Evolutionary conservation across 2,329 filamentous ascomycete genomes (phyloP).

Genomic region (Colletotrichum noveboracense): DNA sequence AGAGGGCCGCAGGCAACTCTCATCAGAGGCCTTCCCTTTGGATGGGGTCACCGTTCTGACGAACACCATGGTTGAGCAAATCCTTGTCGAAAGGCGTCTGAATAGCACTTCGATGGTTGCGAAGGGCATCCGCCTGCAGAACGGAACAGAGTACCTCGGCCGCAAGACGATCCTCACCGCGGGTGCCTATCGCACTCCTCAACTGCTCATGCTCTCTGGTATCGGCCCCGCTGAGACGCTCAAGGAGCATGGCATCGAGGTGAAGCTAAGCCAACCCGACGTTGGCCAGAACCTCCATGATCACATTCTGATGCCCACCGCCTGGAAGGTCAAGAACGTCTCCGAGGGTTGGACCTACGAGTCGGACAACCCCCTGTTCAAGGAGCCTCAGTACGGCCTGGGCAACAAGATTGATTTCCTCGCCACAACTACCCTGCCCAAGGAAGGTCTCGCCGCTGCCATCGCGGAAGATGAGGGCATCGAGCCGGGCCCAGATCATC

Average conservation of each 20-base stretch:
- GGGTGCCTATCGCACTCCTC: conserved; percentile 56
- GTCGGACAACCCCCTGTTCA: conserved; percentile 34
- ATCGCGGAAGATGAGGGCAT: conserved; percentile 35
- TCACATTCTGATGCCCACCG: conserved; percentile 45
- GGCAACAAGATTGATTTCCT: conserved; percentile 43
- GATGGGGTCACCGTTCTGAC: conserved; percentile 29
- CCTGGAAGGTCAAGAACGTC: conserved; percentile 35
- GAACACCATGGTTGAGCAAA: conserved; percentile 26
- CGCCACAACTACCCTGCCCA: conserved; percentile 29
- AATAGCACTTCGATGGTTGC: conserved; percentile 13
- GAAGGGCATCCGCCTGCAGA: conserved; percentile 30
- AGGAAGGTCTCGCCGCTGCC: conserved; percentile 32
- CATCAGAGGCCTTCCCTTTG: conserved; percentile 27
- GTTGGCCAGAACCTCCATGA: conserved; percentile 57
- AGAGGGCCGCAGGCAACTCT: conserved; percentile 27
- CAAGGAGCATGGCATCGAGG: conserved; percentile 43
- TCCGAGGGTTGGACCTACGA: conserved; percentile 36
- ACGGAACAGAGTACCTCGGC: conserved; percentile 29
- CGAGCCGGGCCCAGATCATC: conserved; percentile 29
- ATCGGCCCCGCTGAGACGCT: conserved; percentile 49
- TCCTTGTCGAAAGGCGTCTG: conserved; percentile 4
- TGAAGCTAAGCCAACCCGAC: conserved; percentile 47
- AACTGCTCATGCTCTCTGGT: conserved; percentile 56
- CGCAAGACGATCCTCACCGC: conserved; percentile 45
- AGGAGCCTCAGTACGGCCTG: conserved; percentile 37